Base-by-base conservation (phyloP, 495 filamentous ascomycete species). In the Hyaloscypha finlandica region DNA sequence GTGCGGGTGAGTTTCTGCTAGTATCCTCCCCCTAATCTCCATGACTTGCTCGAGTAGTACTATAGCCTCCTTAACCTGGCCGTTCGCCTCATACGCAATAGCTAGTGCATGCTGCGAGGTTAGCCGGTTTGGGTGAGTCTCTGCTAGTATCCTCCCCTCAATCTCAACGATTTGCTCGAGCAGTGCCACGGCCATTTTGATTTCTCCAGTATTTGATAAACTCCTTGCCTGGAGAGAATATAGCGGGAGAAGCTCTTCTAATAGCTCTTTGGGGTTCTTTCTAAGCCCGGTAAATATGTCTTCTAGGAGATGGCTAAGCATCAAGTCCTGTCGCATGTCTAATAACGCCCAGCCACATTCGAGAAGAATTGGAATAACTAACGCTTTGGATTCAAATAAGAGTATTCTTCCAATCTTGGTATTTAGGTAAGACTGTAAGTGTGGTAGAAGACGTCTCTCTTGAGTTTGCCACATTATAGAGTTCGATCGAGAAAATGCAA, bases 21-120 rank as follows among this genome's bases (percentile, higher is more conserved):
- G 66, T 30, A 31, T 64, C 8, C 25, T 68, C 6, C 63, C 51
- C 61, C 60, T 8, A 32, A 80, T 68, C 14, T 59, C 65, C 9
- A 81, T 75, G 16, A 81, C 75, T 25, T 74, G 70, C 68, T 82
- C 73, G 14, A 80, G 68, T 55, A 81, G 62, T 57, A 70, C 4
- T 6, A 80, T 55, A 35, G 76, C 77, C 60, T 78, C 31, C 31
- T 73, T 63, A 3, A 72, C 59, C 59, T 77, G 72, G 11, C 77
- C 72, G 60, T 75, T 68, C 22, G 33, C 19, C 51, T 45, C 6
- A 58, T 69, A 69, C 8, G 63, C 67, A 5, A 6, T 39, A 22
- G 63, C 63, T 3, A 68, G 66, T 2, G 39, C 39, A 35, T 78
- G 63, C 66, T 79, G 63, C 62, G 74, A 53, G 4, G 52, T 14